phyloP scores from a whole-genome alignment of 2,329 filamentous ascomycete genomes.

The Hypoxylon sp. region DNA sequence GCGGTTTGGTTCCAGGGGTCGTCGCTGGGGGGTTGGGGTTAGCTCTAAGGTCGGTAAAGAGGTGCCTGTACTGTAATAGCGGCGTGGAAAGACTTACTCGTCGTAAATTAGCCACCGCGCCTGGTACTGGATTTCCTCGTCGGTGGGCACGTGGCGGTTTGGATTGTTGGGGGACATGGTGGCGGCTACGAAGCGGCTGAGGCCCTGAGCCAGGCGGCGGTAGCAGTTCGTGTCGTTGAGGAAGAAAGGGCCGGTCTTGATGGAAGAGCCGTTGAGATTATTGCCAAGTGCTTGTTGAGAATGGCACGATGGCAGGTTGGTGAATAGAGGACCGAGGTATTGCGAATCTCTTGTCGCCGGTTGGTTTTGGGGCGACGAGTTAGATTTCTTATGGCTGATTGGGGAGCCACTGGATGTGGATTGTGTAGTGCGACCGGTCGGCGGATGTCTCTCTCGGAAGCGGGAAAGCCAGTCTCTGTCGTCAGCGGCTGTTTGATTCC shows the following conservation, averaged over 20 bases:
- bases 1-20: slow-evolving; percentile 76
- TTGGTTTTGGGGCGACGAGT: slow-evolving; percentile 20
- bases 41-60: neutral
- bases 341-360: slow-evolving; percentile 27
- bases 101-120: slow-evolving; percentile 75
- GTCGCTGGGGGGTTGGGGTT: slow-evolving; percentile 59
- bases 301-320: slow-evolving; percentile 15
- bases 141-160: slow-evolving; percentile 70
- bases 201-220: slow-evolving; percentile 67
- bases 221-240: slow-evolving; percentile 74
- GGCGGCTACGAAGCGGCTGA: slow-evolving; percentile 66
- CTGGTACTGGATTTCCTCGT: slow-evolving; percentile 75
- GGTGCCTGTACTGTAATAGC: neutral
- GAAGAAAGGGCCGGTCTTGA: slow-evolving; percentile 60
- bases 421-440: slow-evolving; percentile 46
- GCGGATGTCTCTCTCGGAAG: slow-evolving; percentile 65
- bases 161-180: slow-evolving; percentile 73
- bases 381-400: slow-evolving; percentile 10
- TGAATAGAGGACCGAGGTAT: slow-evolving; percentile 31
- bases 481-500: slow-evolving; percentile 75
- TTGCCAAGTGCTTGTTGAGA: slow-evolving; percentile 21
- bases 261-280: slow-evolving; percentile 34
- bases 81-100: slow-evolving; percentile 62
- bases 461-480: slow-evolving; percentile 66
- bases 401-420: slow-evolving; percentile 43